These are phyloP conservation scores for Cornus suecica DNA, from an alignment of 148 eudicot species.

Conservation along the genomic window DNA sequence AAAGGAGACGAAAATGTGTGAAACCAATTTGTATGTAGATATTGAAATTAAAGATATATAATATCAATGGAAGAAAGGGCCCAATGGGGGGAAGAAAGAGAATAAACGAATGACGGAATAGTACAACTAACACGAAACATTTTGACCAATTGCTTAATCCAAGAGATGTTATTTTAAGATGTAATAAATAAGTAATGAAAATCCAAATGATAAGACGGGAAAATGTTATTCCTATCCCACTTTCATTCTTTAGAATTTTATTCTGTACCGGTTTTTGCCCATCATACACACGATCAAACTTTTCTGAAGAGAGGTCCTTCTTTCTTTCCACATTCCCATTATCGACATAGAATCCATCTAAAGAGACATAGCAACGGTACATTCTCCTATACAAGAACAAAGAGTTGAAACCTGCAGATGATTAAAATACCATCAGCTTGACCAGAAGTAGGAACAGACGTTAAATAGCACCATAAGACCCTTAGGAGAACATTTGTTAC, in stretches of 20 bases:
- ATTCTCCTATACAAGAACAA: conserved; percentile 72
- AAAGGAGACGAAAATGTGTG: neutral
- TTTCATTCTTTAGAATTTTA: neutral
- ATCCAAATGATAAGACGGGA: neutral
- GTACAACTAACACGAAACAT: neutral
- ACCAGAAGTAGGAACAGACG: neutral
- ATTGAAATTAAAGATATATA: neutral
- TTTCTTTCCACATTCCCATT: conserved; percentile 78
- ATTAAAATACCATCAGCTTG: conserved; percentile 1
- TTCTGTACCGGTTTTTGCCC: conserved; percentile 72
- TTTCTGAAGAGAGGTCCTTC: conserved; percentile 55
- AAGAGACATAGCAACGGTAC: conserved; percentile 73
- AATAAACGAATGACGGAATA: neutral
- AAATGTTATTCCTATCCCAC: neutral
- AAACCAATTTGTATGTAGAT: neutral
- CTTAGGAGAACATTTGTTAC: conserved; percentile 27
- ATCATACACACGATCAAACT: conserved; percentile 61
- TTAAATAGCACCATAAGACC: neutral
- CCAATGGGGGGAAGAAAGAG: neutral
- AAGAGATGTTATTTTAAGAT: neutral
- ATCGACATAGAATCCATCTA: conserved; percentile 73
- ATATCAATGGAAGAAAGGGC: neutral
- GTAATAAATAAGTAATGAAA: neutral
- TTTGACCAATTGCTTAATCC: neutral
- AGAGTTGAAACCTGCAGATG: conserved; percentile 77